Evolutionary conservation across 2,329 filamentous ascomycete genomes (phyloP).

Genomic region (Aspergillus brunneoviolaceus): DNA sequence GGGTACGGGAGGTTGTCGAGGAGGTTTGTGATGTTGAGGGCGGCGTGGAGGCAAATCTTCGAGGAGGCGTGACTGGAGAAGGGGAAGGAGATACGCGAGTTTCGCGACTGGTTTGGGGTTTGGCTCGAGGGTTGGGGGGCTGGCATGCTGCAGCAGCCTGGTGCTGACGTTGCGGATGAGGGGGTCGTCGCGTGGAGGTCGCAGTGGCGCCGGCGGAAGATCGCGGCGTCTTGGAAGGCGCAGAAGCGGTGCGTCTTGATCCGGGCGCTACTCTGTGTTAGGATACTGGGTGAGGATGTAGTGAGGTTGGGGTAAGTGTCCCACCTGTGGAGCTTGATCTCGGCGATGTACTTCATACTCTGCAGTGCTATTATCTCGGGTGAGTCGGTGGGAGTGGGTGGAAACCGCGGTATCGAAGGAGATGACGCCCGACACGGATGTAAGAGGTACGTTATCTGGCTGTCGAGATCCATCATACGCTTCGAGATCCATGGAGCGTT

Average conservation of each 20-base stretch:
- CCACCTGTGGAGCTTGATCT: constrained; percentile 29
- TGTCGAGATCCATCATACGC: constrained; percentile 23
- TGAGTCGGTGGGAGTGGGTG: constrained; percentile 10
- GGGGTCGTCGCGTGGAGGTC: background rate
- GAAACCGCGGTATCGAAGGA: background rate
- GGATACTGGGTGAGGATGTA: background rate
- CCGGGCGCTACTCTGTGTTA: constrained; percentile 22
- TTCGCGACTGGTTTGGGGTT: background rate
- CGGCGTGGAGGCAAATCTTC: constrained; percentile 29
- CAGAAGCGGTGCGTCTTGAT: constrained; percentile 33
- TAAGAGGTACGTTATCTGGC: constrained; percentile 17
- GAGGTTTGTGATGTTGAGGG: constrained; percentile 26
- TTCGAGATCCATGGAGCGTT: constrained; percentile 17
- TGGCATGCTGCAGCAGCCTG: background rate
- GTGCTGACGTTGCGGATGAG: background rate
- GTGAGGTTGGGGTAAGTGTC: background rate
- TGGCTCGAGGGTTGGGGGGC: background rate
- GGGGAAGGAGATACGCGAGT: constrained; percentile 9
- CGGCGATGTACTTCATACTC: constrained; percentile 24
- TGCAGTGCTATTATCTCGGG: constrained; percentile 22
- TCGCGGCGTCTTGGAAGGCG: constrained; percentile 29
- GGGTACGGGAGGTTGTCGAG: constrained; percentile 29
- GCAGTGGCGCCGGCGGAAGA: constrained; percentile 9
- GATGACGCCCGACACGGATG: constrained; percentile 8
- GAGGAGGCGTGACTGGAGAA: constrained; percentile 28